phyloP scores from a whole-genome alignment of 805 yeast genomes.

The Cyberlindnera mrakii region DNA sequence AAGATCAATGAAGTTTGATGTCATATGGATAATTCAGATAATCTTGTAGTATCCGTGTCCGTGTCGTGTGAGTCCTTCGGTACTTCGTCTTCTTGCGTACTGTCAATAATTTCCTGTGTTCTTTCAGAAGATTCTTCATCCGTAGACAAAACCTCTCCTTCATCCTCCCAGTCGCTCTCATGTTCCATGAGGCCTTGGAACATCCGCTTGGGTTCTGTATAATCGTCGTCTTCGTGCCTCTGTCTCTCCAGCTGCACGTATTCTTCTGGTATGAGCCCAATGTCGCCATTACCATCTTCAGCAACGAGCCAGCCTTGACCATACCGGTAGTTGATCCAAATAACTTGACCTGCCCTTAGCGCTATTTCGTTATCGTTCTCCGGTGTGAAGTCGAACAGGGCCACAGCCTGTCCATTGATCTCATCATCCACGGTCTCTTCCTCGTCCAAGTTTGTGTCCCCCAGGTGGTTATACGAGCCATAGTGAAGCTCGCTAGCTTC shows the following conservation, averaged over 20 bases:
- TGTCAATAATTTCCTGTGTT: too few relatives aligned
- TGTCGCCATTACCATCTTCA: constrained; percentile 68
- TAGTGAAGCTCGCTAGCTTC: constrained; percentile 62
- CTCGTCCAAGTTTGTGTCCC: constrained; percentile 13
- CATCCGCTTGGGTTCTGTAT: constrained; percentile 4
- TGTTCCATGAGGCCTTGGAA: constrained; percentile 2
- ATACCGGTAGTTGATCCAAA: constrained; percentile 84
- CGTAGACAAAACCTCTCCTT: constrained; percentile 21
- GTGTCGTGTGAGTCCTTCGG: not conserved
- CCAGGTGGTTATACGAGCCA: constrained; percentile 27
- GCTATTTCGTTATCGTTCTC: constrained; percentile 91
- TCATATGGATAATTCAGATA: not conserved
- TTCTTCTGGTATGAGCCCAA: constrained; percentile 94
- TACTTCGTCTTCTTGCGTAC: not conserved
- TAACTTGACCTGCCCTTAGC: constrained; percentile 70
- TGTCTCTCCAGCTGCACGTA: constrained; percentile 55
- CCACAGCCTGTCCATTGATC: constrained; percentile 64
- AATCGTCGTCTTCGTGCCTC: constrained; percentile 2
- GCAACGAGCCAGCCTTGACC: constrained; percentile 99
- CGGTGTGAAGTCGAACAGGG: constrained; percentile 83
- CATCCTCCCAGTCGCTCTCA: constrained; percentile 23
- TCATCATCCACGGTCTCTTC: constrained; percentile 27
- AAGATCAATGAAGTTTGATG: constrained; percentile 1
- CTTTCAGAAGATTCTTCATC: too few relatives aligned
- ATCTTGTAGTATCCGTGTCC: not conserved